Conservation (phyloP, 805 yeast genomes). For the Cyberlindnera galapagoensis region DNA sequence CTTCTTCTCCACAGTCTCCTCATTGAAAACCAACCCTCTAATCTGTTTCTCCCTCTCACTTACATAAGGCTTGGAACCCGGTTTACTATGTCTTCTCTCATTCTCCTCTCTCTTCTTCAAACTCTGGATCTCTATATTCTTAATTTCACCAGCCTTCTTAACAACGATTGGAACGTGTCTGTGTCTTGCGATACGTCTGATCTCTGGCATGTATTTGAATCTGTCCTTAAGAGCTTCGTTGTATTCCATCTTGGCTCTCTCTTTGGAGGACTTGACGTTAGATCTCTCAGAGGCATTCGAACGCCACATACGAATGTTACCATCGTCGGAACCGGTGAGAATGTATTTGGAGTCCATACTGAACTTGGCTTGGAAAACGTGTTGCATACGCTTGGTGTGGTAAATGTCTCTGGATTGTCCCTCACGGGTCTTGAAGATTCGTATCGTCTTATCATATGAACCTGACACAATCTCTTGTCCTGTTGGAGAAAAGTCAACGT, state of each 20-base stretch:
- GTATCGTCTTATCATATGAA: conserved; percentile 86
- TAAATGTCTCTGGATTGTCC: conserved; percentile 95
- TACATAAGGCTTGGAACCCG: conserved; percentile 47
- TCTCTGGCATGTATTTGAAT: conserved; percentile 94
- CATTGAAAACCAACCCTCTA: conserved; percentile 69
- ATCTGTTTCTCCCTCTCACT: conserved; percentile 85
- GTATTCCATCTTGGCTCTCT: conserved; percentile 80
- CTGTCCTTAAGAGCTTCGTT: conserved; percentile 88
- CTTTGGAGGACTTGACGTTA: conserved; percentile 70
- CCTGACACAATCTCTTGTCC: conserved; percentile 96
- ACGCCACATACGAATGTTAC: conserved; percentile 93
- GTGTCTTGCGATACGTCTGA: conserved; percentile 82
- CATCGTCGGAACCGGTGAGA: conserved; percentile 90
- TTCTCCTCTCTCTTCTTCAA: conserved; percentile 79
- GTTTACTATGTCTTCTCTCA: conserved; percentile 70
- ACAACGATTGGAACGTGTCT: conserved; percentile 85
- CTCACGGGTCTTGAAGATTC: conserved; percentile 66
- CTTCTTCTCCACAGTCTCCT: conserved; percentile 26
- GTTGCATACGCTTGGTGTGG: conserved; percentile 97
- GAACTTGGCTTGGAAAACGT: conserved; percentile 75
- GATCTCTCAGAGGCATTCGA: conserved; percentile 80
- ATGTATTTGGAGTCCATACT: conserved; percentile 88
- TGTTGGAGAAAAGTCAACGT: conserved; percentile 91
- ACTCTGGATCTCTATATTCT: conserved; percentile 64
- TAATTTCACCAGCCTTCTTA: conserved; percentile 86